These are phyloP conservation scores for Diaporthe citriasiana DNA, from an alignment of 2,329 filamentous ascomycete species.

Conservation along the genomic window DNA sequence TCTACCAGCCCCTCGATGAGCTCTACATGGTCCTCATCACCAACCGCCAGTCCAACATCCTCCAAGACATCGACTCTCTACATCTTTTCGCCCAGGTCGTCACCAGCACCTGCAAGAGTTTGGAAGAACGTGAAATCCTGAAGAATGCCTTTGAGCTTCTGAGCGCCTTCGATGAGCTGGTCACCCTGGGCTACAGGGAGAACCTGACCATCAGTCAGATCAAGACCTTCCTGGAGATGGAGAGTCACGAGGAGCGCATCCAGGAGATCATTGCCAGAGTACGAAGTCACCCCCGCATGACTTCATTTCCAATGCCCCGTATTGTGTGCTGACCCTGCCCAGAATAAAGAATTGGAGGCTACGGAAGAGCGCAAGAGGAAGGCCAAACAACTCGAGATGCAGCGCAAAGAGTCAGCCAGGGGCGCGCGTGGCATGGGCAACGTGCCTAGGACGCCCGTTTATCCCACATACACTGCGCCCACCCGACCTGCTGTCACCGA, in stretches of 20 bases:
- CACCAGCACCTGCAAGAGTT: conserved; percentile 92
- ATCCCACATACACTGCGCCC: conserved; percentile 90
- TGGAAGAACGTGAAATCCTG: conserved; percentile 95
- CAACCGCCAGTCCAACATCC: conserved; percentile 98
- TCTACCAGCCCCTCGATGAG: conserved; percentile 98
- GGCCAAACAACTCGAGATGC: conserved; percentile 98
- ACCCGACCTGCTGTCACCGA: conserved; percentile 80
- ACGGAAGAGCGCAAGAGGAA: conserved; percentile 98
- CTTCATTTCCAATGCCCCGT: not conserved
- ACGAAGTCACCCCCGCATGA: conserved; percentile 52
- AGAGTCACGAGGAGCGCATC: conserved; percentile 98
- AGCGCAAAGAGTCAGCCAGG: conserved; percentile 94
- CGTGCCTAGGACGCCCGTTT: conserved; percentile 82
- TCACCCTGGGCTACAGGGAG: conserved; percentile 95
- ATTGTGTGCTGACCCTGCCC: conserved; percentile 41
- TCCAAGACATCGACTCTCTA: conserved; percentile 98
- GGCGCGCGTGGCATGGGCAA: conserved; percentile 69
- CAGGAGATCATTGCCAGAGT: conserved; percentile 97
- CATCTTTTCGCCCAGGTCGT: conserved; percentile 99
- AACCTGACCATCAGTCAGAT: conserved; percentile 97
- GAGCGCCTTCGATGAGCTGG: conserved; percentile 96
- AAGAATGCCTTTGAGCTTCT: conserved; percentile 96
- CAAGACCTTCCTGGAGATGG: conserved; percentile 99
- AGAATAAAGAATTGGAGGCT: conserved; percentile 99
- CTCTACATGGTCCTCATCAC: conserved; percentile 99